Evolutionary conservation across 2,329 filamentous ascomycete species (phyloP), one percentile per base, ranked within the genome.

Genomic region (Dactylellina haptotyla): DNA sequence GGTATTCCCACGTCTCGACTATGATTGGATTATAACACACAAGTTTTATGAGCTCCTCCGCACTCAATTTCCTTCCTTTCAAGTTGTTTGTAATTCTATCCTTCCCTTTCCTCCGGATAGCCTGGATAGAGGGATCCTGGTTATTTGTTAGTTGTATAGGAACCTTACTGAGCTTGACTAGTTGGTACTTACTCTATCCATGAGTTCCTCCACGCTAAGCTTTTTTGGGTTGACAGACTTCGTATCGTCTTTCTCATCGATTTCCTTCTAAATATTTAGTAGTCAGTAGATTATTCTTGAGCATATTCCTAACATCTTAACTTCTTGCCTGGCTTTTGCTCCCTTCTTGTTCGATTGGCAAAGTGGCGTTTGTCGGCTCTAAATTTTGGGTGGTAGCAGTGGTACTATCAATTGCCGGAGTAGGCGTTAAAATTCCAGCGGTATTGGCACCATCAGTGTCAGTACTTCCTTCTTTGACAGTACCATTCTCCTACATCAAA

Each of bases 1-100:
- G 4, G 3, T 50, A 4, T 10, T 26, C 10, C 14, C 14, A 50
- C 6, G n/a, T n/a, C 8, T 10, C 5, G 45, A 50, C 16, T 3
- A 34, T 26, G 25, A 3, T 37, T 16, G 16, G 14, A 25, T n/a
- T n/a, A n/a, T n/a, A 18, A 66, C 69, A 30, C 62, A 73, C 69
- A 25, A 45, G 51, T 37, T 64, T 57, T 51, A 53, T 72, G 2
- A 58, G 45, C 10, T 72, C 66, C 9, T 72, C 66, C n/a, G 51
- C 58, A 12, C 58, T 72, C 1, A 72, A 20, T 18, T 34, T 58
- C 43, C 66, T 63, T 9, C 34, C 45, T 23, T 57, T 26, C 3
- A 41, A 12, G 2, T 20, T 41, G 2, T 5, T 32, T 12, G 6
- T 4, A 16, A 3, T 16, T 2, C 10, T 23, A 16, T 2, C 9